These are phyloP conservation scores for Penicillium tannophilum DNA, from an alignment of 495 filamentous ascomycete species.

Conservation along the genomic window DNA sequence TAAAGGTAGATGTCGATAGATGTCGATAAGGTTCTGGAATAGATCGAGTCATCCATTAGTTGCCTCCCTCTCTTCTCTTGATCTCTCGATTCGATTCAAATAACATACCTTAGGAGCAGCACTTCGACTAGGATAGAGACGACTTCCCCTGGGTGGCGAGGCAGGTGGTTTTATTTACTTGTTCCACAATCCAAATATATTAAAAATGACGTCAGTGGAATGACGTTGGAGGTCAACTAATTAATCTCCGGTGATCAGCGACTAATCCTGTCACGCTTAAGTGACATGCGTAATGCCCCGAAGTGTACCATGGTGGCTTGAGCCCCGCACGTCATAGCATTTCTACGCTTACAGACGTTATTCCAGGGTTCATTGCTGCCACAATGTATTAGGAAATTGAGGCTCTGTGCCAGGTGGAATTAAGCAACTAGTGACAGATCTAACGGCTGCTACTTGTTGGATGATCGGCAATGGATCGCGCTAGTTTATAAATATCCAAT, in stretches of 20 bases:
- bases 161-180: slow-evolving; percentile 10
- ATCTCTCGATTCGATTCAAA: background rate
- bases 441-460: too few species aligned
- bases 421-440: too few species aligned
- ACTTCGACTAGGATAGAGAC: background rate
- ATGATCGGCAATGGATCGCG: too few species aligned
- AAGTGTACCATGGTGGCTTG: slow-evolving; percentile 6
- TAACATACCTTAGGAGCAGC: background rate
- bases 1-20: background rate
- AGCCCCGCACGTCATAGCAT: slow-evolving; percentile 7
- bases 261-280: background rate
- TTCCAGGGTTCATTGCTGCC: too few species aligned
- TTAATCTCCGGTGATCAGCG: slow-evolving; percentile 1
- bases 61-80: background rate
- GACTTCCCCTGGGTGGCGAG: background rate
- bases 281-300: slow-evolving; percentile 8
- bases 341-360: too few species aligned
- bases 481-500: too few species aligned
- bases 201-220: slow-evolving; percentile 12
- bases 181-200: slow-evolving; percentile 5
- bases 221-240: slow-evolving; percentile 3
- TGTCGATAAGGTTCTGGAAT: background rate
- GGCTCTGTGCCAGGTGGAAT: too few species aligned
- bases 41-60: background rate
- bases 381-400: too few species aligned